Base-by-base conservation (phyloP, 2,329 filamentous ascomycete genomes). In the Penicillium palitans region DNA sequence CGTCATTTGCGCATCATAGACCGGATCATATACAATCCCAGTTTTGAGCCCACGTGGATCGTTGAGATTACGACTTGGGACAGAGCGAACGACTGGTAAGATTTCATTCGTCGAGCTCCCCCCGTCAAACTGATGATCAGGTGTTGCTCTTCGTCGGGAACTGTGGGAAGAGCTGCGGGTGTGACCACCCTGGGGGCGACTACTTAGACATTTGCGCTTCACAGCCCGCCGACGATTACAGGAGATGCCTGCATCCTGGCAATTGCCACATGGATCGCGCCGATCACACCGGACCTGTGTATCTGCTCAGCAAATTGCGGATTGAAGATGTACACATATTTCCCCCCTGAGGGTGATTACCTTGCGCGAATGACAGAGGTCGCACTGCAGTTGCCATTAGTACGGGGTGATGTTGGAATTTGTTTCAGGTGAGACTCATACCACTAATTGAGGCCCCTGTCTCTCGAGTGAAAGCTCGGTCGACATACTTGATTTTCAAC, bases 211-310 rank as follows among this genome's bases (percentile, higher is more conserved):
- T 25, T 55, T 41, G 24, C 33, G 56, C 44, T 54, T 60, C 42
- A 57, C 54, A 45, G 51, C 33, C 12, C 64, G 47, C 17, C 24
- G 39, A 15, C 59, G 63, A 54, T 49, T 57, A 44, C 66, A 68
- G 7, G 52, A 15, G 0, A 59, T 45, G 12, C 51, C 59, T 58
- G 64, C 61, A 52, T 68, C 66, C 33, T 57, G 58, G 40, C 66
- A 68, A 52, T 68, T 67, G 24, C 65, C 60, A 49, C 66, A 68
- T 17, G 65, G 66, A 19, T 63, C 57, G 19, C 60, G 53, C 21
- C 65, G 57, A 52, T 68, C 65, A 47, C 66, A 68, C 27, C 65
- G 64, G 44, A 68, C 65, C 66, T 68, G 45, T 6, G 24, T 29
- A 39, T 37, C n/a, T 21, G 3, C 17, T 56, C 2, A 53, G 55